Conservation (phyloP, 2,329 filamentous ascomycete species). For the Rhinocladiella similis region DNA sequence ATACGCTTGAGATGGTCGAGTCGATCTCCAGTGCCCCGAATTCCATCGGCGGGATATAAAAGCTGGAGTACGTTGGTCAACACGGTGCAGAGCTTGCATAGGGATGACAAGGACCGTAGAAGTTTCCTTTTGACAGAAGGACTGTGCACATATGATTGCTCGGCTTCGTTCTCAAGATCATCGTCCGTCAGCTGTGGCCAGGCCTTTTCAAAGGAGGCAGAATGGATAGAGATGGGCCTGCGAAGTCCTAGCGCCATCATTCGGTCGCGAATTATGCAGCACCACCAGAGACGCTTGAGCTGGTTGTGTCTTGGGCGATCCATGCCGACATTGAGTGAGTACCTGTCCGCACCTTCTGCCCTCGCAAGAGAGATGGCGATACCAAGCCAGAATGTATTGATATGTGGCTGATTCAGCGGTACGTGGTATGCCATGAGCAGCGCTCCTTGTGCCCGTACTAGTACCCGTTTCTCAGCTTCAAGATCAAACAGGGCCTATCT, state of each 20-base stretch:
- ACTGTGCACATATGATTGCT: not conserved
- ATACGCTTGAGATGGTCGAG: not conserved
- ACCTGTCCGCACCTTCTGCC: slow-evolving; percentile 47
- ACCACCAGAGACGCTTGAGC: slow-evolving; percentile 57
- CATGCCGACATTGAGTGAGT: slow-evolving; percentile 33
- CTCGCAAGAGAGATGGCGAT: slow-evolving; percentile 54
- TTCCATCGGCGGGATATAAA: not conserved
- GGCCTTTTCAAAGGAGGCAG: not conserved
- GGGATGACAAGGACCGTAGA: not conserved
- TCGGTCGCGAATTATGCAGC: slow-evolving; percentile 54
- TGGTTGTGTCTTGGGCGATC: slow-evolving; percentile 35
- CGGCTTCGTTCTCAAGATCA: slow-evolving; percentile 2
- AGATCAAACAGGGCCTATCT: slow-evolving; percentile 20
- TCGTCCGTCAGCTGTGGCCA: not conserved
- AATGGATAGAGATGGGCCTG: slow-evolving; percentile 31
- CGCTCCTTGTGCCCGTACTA: slow-evolving; percentile 35
- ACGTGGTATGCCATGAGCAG: slow-evolving; percentile 42
- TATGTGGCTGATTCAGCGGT: slow-evolving; percentile 34
- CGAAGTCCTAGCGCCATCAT: slow-evolving; percentile 52
- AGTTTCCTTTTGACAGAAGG: not conserved
- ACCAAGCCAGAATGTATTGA: slow-evolving; percentile 46
- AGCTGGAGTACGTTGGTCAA: not conserved
- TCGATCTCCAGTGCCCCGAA: not conserved
- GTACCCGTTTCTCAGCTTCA: slow-evolving; percentile 11
- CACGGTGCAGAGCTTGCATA: not conserved